Evolutionary conservation across 306 rosid genomes (phyloP).

Genomic region (Cicer pinnatifidum): DNA sequence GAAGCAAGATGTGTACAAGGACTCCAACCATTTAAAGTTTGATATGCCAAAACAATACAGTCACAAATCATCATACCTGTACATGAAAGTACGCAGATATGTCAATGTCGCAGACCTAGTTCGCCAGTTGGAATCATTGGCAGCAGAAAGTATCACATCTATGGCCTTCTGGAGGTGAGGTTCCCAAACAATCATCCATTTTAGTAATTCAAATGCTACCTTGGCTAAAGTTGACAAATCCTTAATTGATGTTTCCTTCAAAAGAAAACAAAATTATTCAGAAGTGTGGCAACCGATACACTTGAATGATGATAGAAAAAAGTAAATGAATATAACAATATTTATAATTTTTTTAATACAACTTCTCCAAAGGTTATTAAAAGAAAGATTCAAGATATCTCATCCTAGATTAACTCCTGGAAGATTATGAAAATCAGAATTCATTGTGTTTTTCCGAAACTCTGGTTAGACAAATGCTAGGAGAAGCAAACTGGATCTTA

Average conservation of each 20-base stretch:
- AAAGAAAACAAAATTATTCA: conserved; percentile 46
- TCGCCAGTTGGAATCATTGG: conserved; percentile 91
- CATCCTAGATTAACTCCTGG: conserved; percentile 24
- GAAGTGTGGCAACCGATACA: conserved; percentile 39
- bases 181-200: conserved; percentile 90
- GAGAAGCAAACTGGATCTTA: conserved; percentile 35
- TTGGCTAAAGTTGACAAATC: conserved; percentile 94
- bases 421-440: conserved; percentile 5
- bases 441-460: background rate
- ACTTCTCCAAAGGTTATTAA: conserved; percentile 29
- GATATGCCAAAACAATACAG: conserved; percentile 38
- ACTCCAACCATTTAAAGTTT: conserved; percentile 31
- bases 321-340: conserved; percentile 21
- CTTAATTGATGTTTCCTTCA: conserved; percentile 95
- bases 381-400: conserved; percentile 31
- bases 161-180: conserved; percentile 82
- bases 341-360: conserved; percentile 4
- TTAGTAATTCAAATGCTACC: conserved; percentile 86
- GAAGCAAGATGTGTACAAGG: conserved; percentile 37
- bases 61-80: conserved; percentile 65
- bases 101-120: conserved; percentile 93
- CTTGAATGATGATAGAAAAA: conserved; percentile 23
- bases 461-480: conserved; percentile 14
- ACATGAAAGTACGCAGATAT: conserved; percentile 91
- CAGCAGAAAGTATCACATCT: conserved; percentile 82